Base-by-base conservation (phyloP, 2,329 filamentous ascomycete genomes). In the Botrytis hyacinthi region DNA sequence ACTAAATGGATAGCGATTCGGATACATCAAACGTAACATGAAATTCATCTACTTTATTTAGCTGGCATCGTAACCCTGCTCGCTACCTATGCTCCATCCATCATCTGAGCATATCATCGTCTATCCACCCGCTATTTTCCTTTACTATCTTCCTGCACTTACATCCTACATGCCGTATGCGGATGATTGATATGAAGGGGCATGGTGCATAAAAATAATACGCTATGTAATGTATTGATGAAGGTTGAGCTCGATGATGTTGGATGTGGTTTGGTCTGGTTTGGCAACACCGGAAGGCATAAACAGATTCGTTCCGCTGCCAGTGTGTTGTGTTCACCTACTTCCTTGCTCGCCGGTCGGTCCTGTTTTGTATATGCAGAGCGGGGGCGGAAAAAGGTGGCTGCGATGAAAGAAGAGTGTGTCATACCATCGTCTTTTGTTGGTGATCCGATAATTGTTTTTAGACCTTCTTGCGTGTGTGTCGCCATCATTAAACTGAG, bases 311-410 rank as follows among this genome's bases (percentile, higher is more conserved):
- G 51, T 72, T 63, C 62, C 46, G 51, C 62, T 72, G 70, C 62
- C 73, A 76, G 74, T 54, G 74, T 57, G 67, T 46, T 71, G 69
- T 74, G 74, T 74, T 70, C 70, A 70, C 35, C 46, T 71, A 40
- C 57, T 72, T 48, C 61, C 61, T 46, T 72, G 61, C 48, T 66
- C 35, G 46, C 40, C 37, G 37, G 67, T 46, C 72, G 72, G 77
- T 51, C 62, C 73, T 73, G 75, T 75, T 77, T 74, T 72, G 74
- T 74, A 70, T 68, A 72, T 74, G 65, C 72, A 75, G 75, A 74
- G 69, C 70, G 66, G 51, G 65, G 70, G 70, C 59, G 62, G 70
- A 60, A 71, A 74, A 69, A 69, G 74, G 65, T 73, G 67, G 51
- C 57, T 73, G 71, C 70, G 62, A 59, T 44, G 61, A 48, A 59